Base-by-base conservation (phyloP, 352 stramenopile genomes). In the Blastocystis sp. region DNA sequence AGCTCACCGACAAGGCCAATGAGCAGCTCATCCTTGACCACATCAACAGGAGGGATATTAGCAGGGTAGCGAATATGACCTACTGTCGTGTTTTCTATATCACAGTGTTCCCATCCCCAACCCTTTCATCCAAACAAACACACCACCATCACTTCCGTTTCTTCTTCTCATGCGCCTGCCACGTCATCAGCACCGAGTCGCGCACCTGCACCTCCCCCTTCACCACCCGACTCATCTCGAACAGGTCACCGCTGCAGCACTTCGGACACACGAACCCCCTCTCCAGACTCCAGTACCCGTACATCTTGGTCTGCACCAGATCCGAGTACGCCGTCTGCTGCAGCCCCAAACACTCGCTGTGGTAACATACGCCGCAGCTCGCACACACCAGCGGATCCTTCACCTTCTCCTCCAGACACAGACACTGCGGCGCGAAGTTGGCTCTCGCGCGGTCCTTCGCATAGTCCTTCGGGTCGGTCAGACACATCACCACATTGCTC, bases 241-340 rank as follows among this genome's bases (percentile, higher is more conserved):
- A 84, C 40, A 84, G 21, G 40, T 84, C 74, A 5, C 56, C 52
- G 19, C 45, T 64, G 17, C 74, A 84, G 17, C 74, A 84, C 14
- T 34, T 28, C n/a, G 74, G 74, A 53, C 74, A 84, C 17, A 84
- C 1, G 34, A 84, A 84, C 0, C 74, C 74, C 34, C 56, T 53
- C 7, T 69, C 56, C n/a, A 84, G 48, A 45, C 28, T 59, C 74
- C 74, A 84, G 28, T 84, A 84, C 40, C 74, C 74, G 5, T 48
- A 84, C 17, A 56, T 34, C 74, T 84, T 66, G 34, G 74, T 84
- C 10, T 67, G 60, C 9, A 84, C 14, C 2, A 84, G n/a, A 38
- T 84, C 74, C 7, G 5, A 10, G 48, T 62, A 84, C 28, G 38
- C 34, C 11, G 74, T 84, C 28, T 61, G 19, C 52, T 45, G 34